Base-by-base conservation (phyloP, 306 rosid species). In the Medicago arabica region DNA sequence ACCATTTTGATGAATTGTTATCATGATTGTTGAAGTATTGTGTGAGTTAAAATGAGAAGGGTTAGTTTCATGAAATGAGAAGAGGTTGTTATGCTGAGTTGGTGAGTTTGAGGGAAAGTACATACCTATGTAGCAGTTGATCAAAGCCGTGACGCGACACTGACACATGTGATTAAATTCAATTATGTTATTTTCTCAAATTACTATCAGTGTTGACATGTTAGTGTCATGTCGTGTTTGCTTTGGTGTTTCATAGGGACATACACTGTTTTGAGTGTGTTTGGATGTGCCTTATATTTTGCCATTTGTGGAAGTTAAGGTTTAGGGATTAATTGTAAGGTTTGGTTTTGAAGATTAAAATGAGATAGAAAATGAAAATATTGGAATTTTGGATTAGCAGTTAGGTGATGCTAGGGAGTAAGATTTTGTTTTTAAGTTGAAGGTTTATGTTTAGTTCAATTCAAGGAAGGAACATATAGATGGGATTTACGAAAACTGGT, bases 21-120 rank as follows among this genome's bases (percentile, higher is more conserved):
- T 68, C 58, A 39, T n/a, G 19, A 50, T 50, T 50, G 19, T n/a
- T 50, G 54, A 25, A 47, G 58, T 74, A 13, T 21, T 61, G 4
- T 13, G 46, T 10, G 71, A 40, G 80, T n/a, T 60, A 62, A 50
- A 76, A 43, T 64, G 78, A 70, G 66, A 63, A 64, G n/a, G n/a
- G n/a, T n/a, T n/a, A n/a, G n/a, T n/a, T n/a, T n/a, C n/a, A n/a
- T n/a, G n/a, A n/a, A n/a, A n/a, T n/a, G n/a, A n/a, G n/a, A n/a
- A n/a, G n/a, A 41, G 49, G 64, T 15, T 63, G 19, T 63, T 41
- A 40, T 51, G 39, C 36, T 44, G 43, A 53, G 64, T 62, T 75
- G 15, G 18, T 44, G 62, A 68, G 39, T 18, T 66, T 76, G 58
- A 43, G 69, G 59, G 17, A 36, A 69, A 15, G 39, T 70, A 5